These are phyloP conservation scores for Blastobotrys chiropterorum DNA, from an alignment of 805 yeast species.

Conservation along the genomic window DNA sequence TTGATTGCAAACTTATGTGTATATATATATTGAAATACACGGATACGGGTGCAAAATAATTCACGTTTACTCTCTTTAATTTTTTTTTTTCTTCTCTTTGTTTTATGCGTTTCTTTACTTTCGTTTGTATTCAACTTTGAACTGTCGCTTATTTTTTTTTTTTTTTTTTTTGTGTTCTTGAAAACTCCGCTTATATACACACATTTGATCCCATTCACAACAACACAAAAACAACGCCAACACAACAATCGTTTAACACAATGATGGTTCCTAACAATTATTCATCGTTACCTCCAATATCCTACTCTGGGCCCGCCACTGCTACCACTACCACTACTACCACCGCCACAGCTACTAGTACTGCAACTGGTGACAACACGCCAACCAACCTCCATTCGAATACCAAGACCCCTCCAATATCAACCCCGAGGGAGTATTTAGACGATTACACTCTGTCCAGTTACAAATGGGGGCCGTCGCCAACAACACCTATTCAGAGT, in stretches of 20 bases:
- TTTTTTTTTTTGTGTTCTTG: too few relatives aligned
- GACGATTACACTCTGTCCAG: not conserved
- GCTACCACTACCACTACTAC: not conserved
- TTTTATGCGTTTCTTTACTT: not conserved
- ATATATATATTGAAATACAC: too few relatives aligned
- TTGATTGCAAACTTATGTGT: too few relatives aligned
- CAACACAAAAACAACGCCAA: not conserved
- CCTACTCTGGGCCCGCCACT: not conserved
- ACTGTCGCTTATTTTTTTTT: not conserved
- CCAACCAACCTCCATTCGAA: not conserved
- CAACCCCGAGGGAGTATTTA: not conserved
- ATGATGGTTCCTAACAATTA: not conserved
- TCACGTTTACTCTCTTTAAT: not conserved
- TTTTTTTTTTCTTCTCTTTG: conserved; percentile 6
- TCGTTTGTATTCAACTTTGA: not conserved
- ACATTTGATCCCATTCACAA: not conserved
- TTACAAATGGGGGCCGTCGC: not conserved
- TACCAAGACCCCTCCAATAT: not conserved
- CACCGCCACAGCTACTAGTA: not conserved
- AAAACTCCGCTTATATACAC: not conserved
- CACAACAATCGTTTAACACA: not conserved
- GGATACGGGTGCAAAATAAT: too few relatives aligned
- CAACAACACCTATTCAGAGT: not conserved
- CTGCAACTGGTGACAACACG: not conserved
- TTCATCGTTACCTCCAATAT: not conserved